Percentiles rank a stretch among this genome's conserved stretches.
These are phyloP conservation scores for Xylaria curta DNA, from an alignment of 495 filamentous ascomycete species.

Conservation along the genomic window DNA sequence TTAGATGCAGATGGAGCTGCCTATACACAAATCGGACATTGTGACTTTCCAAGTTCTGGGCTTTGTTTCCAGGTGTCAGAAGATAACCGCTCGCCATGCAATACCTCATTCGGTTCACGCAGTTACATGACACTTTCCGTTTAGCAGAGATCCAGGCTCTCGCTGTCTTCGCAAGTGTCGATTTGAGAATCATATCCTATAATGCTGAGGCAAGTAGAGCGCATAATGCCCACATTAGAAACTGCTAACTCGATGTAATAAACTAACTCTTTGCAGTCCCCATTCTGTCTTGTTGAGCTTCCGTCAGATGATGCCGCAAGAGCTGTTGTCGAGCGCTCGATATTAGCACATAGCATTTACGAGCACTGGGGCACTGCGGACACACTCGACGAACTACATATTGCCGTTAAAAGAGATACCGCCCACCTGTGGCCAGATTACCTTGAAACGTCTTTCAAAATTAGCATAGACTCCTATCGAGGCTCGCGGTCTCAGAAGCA, in stretches of 20 bases:
- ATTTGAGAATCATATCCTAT: slow-evolving; percentile 76
- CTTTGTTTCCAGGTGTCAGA: background rate
- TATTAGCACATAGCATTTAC: slow-evolving; percentile 80
- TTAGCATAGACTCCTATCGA: slow-evolving; percentile 79
- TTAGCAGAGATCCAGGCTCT: slow-evolving; percentile 84
- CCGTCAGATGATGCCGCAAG: slow-evolving; percentile 68
- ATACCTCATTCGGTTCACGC: slow-evolving; percentile 89
- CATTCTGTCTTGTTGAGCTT: slow-evolving; percentile 81
- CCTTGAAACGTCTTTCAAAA: slow-evolving; percentile 71
- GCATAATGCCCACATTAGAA: background rate
- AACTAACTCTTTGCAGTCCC: slow-evolving; percentile 64
- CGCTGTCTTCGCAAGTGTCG: slow-evolving; percentile 69
- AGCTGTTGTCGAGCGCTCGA: slow-evolving; percentile 72
- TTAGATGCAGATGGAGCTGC: slow-evolving; percentile 15
- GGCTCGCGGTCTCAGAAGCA: slow-evolving; percentile 64
- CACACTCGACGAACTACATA: slow-evolving; percentile 72
- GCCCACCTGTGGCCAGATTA: slow-evolving; percentile 70
- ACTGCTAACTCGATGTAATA: background rate
- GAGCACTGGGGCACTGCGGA: slow-evolving; percentile 84
- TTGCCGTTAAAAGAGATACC: slow-evolving; percentile 62
- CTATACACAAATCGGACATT: background rate
- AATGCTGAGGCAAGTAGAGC: slow-evolving; percentile 65
- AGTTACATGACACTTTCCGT: slow-evolving; percentile 89
- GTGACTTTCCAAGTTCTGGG: background rate
- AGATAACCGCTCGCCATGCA: slow-evolving; percentile 58